Evolutionary conservation across 2,329 filamentous ascomycete species (phyloP).

Genomic region (Colletotrichum euphorbiae): DNA sequence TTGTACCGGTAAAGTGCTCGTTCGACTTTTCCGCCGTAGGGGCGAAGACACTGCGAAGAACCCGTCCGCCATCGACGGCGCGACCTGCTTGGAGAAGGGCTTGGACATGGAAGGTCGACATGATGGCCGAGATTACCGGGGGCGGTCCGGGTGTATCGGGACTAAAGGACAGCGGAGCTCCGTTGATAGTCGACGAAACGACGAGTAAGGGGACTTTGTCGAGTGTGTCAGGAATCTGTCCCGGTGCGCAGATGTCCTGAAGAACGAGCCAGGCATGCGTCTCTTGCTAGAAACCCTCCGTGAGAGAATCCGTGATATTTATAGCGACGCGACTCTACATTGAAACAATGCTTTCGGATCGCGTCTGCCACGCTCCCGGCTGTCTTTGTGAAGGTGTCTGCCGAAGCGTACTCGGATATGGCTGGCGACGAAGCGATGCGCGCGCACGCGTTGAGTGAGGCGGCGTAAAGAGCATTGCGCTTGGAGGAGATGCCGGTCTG

Average conservation of each 20-base stretch:
- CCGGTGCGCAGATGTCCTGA: background rate
- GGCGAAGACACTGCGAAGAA: background rate
- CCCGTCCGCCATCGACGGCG: constrained; percentile 1
- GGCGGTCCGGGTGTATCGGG: constrained; percentile 9
- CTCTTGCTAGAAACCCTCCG: constrained; percentile 12
- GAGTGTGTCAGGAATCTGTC: background rate
- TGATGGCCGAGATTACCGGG: constrained; percentile 7
- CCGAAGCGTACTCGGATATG: background rate
- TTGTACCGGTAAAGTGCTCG: constrained; percentile 16
- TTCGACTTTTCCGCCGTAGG: constrained; percentile 10
- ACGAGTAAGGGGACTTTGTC: constrained; percentile 5
- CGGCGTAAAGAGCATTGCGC: constrained; percentile 1
- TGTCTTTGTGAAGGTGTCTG: background rate
- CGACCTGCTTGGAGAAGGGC: constrained; percentile 4
- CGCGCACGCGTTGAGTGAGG: constrained; percentile 3
- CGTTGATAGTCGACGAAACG: background rate
- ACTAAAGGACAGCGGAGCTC: constrained; percentile 14
- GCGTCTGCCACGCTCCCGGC: background rate
- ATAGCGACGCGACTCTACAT: constrained; percentile 1
- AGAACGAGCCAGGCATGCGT: constrained; percentile 21
- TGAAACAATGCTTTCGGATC: constrained; percentile 8
- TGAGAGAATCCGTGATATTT: constrained; percentile 16
- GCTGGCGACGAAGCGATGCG: background rate
- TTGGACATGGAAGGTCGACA: constrained; percentile 10
- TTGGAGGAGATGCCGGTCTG: constrained; percentile 9